phyloP scores from a whole-genome alignment of 1,284 basidiomycete species.

The Ganoderma boninense region DNA sequence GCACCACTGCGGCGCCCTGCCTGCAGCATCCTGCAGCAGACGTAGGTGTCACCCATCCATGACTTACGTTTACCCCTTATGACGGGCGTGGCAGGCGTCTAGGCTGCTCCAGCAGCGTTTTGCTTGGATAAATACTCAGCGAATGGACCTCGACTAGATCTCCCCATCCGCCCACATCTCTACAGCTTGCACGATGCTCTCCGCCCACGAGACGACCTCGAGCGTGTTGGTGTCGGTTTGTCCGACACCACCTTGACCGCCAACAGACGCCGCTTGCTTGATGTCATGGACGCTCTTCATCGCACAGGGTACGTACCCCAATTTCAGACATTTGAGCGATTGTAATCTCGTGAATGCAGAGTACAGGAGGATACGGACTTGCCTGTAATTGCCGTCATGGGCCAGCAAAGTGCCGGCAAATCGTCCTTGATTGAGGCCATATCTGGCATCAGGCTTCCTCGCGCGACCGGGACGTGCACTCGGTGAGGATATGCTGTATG shows the following conservation, averaged over 20 bases:
- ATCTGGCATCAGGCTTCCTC: slow-evolving; percentile 74
- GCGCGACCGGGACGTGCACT: slow-evolving; percentile 72
- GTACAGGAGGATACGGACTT: slow-evolving; percentile 73
- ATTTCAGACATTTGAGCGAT: background rate
- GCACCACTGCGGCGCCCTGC: background rate
- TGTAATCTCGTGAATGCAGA: slow-evolving; percentile 41
- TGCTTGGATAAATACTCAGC: background rate
- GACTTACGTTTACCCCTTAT: background rate
- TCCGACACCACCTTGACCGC: slow-evolving; percentile 49
- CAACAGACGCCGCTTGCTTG: slow-evolving; percentile 53
- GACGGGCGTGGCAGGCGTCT: background rate
- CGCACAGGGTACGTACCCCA: slow-evolving; percentile 57
- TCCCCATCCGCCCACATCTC: background rate
- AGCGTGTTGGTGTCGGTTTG: slow-evolving; percentile 45
- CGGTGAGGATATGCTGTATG: slow-evolving; percentile 44
- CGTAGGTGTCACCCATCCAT: background rate
- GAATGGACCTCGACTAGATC: background rate
- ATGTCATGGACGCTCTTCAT: slow-evolving; percentile 59
- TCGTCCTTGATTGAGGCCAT: slow-evolving; percentile 80
- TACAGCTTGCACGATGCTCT: background rate
- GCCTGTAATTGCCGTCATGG: slow-evolving; percentile 65
- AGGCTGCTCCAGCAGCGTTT: background rate
- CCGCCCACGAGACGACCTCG: background rate
- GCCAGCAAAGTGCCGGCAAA: slow-evolving; percentile 66
- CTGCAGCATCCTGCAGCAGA: background rate